Evolutionary conservation across 352 stramenopile species (phyloP).

Genomic region (Phytophthora ramorum): DNA sequence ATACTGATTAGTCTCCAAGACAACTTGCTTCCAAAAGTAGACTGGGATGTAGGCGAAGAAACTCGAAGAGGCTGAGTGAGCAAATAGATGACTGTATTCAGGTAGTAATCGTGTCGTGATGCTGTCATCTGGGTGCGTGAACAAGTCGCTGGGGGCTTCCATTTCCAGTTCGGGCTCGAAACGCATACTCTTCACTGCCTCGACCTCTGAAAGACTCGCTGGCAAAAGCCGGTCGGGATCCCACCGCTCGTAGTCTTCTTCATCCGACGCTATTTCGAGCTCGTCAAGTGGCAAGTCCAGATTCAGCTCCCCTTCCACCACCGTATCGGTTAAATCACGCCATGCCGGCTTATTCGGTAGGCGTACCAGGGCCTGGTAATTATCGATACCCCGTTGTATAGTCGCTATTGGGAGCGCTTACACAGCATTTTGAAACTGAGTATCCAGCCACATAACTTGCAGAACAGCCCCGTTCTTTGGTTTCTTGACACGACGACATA

Average conservation of each 20-base stretch:
- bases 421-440: neutral
- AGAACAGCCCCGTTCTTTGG: constrained; percentile 1
- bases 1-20: constrained; percentile 1
- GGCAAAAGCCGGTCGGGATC: constrained; percentile 8
- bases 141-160: constrained; percentile 13
- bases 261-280: constrained; percentile 4
- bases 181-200: constrained; percentile 1
- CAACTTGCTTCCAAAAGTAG: constrained; percentile 6
- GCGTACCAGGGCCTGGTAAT: constrained; percentile 4
- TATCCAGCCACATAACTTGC: constrained; percentile 3
- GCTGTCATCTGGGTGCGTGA: neutral
- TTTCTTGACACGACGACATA: constrained; percentile 9
- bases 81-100: constrained; percentile 6
- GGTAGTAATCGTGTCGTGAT: neutral
- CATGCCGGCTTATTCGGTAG: neutral
- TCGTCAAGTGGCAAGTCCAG: constrained; percentile 3
- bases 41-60: constrained; percentile 7
- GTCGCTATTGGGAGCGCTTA: neutral
- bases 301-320: neutral
- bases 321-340: constrained; percentile 13
- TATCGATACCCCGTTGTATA: constrained; percentile 10
- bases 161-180: constrained; percentile 1
- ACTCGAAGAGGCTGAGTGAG: constrained; percentile 1
- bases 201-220: constrained; percentile 11
- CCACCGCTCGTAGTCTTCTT: constrained; percentile 8